These are phyloP conservation scores for Monosporascus sp. DNA, from an alignment of 2,329 filamentous ascomycete species.

Conservation along the genomic window DNA sequence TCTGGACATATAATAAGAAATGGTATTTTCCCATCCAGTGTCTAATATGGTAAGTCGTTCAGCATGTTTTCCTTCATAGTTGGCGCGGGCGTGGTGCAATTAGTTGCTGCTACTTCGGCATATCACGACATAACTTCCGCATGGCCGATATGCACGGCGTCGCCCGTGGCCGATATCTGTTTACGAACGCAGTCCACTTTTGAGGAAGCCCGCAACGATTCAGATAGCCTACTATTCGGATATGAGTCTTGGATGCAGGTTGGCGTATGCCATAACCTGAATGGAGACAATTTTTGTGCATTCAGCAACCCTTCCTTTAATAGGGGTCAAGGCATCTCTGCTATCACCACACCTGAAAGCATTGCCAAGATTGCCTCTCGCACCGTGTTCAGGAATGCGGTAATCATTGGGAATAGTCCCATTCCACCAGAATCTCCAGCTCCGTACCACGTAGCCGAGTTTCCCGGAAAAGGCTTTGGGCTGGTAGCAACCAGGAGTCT, in stretches of 20 bases:
- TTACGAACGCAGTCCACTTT: not conserved
- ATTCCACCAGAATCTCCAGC: not conserved
- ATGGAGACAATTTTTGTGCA: slow-evolving; percentile 16
- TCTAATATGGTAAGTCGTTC: not conserved
- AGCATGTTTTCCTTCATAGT: not conserved
- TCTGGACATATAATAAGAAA: not conserved
- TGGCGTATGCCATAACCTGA: slow-evolving; percentile 8
- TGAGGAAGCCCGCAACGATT: not conserved
- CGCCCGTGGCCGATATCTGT: not conserved
- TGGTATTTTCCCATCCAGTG: not conserved
- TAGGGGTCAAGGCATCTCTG: slow-evolving; percentile 18
- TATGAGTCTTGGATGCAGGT: slow-evolving; percentile 4
- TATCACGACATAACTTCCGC: no score
- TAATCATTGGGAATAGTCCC: not conserved
- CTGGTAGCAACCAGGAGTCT: slow-evolving; percentile 24
- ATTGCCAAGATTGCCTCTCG: slow-evolving; percentile 12
- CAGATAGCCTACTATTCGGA: not conserved
- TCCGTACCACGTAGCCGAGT: slow-evolving; percentile 17
- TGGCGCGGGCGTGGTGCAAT: no score
- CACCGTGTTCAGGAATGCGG: not conserved
- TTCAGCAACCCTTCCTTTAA: slow-evolving; percentile 20
- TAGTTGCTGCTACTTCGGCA: no score
- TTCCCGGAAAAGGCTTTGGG: slow-evolving; percentile 27
- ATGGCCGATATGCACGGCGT: not conserved
- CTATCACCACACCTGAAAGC: slow-evolving; percentile 21